These are phyloP conservation scores for Kodamaea arcana DNA, from an alignment of 1,139 yeast species.

Conservation along the genomic window DNA sequence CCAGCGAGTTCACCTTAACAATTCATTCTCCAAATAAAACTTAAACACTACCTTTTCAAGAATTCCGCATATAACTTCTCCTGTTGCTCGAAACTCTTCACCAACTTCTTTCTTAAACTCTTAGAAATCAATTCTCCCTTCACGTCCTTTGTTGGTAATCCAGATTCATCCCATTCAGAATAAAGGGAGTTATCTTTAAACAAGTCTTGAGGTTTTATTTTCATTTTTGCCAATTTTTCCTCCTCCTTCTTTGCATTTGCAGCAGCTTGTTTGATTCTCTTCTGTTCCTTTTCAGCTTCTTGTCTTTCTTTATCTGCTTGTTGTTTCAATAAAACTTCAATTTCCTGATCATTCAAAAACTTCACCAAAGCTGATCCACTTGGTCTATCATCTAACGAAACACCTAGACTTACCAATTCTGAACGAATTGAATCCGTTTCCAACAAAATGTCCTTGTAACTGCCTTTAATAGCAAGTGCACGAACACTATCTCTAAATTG, in stretches of 20 bases:
- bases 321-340: constrained; percentile 56
- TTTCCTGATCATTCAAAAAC: constrained; percentile 68
- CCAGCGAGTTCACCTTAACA: no score
- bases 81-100: constrained; percentile 75
- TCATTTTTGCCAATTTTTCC: constrained; percentile 67
- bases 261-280: constrained; percentile 36
- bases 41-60: no score
- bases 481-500: constrained; percentile 81
- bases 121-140: constrained; percentile 87
- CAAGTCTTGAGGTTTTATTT: constrained; percentile 65
- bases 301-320: constrained; percentile 60
- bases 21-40: no score
- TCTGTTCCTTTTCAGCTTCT: constrained; percentile 35
- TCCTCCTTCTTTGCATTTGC: constrained; percentile 55
- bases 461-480: constrained; percentile 65
- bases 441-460: constrained; percentile 50
- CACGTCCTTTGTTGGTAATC: constrained; percentile 73
- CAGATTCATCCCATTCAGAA: constrained; percentile 78
- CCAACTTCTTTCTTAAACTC: constrained; percentile 76
- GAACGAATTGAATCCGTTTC: constrained; percentile 39
- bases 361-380: constrained; percentile 79
- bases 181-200: constrained; percentile 57
- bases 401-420: constrained; percentile 70
- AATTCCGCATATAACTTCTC: constrained; percentile 54
- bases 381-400: constrained; percentile 84